Conservation (phyloP, 225 moss, liverwort and hornwort species). For the Thuidium tamariscinum region DNA sequence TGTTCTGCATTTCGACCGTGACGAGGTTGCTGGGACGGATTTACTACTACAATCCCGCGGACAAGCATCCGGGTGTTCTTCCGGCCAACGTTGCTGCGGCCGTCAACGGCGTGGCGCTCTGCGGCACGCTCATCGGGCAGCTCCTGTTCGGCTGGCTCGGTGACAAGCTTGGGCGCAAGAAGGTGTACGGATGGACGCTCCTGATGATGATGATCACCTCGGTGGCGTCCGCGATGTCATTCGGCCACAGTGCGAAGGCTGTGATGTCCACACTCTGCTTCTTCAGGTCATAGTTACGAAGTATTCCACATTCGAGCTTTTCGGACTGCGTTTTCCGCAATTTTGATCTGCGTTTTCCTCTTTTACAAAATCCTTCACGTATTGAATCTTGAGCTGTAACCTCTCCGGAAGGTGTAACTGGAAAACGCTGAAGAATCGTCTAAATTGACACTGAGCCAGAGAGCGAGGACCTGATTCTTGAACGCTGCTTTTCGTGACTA, state of each 20-base stretch:
- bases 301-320: background rate
- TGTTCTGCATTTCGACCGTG: conserved; percentile 27
- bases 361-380: background rate
- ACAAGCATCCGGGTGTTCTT: background rate
- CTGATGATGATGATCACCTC: background rate
- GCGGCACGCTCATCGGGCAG: background rate
- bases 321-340: background rate
- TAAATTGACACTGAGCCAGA: background rate
- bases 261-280: background rate
- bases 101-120: conserved; percentile 2
- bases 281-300: background rate
- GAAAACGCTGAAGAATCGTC: background rate
- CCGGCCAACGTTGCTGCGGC: background rate
- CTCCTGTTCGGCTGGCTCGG: conserved; percentile 1
- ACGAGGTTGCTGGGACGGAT: conserved; percentile 19
- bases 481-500: background rate
- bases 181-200: background rate
- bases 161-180: conserved; percentile 1
- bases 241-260: background rate
- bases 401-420: background rate
- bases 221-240: background rate
- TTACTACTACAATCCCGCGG: conserved; percentile 8
- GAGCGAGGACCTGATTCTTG: background rate
- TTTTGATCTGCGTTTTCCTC: background rate
- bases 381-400: background rate